phyloP scores from a whole-genome alignment of 495 filamentous ascomycete genomes.

The Cenococcum geophilum region DNA sequence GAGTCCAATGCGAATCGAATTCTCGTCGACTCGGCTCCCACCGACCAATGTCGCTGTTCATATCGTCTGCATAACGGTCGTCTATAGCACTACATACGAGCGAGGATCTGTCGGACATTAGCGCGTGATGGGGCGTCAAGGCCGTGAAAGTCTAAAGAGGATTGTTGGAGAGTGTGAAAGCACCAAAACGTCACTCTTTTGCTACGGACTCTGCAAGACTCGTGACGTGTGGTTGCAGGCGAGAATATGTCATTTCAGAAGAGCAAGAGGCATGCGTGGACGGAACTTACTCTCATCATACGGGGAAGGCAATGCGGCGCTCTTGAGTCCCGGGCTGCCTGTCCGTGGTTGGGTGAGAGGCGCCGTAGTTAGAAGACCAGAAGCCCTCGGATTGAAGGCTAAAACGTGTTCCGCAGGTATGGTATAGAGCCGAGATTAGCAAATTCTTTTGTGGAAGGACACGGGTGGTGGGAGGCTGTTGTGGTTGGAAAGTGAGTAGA shows the following conservation, averaged over 20 bases:
- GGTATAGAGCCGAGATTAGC: slow-evolving; percentile 3
- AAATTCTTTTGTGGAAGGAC: not conserved
- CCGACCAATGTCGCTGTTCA: slow-evolving; percentile 28
- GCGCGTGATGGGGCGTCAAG: not conserved
- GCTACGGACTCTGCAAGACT: not conserved
- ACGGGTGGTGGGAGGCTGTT: not conserved
- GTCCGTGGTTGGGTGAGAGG: not conserved
- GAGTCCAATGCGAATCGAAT: slow-evolving; percentile 17
- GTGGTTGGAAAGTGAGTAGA: too few relatives aligned
- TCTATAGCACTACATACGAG: slow-evolving; percentile 5
- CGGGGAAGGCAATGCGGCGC: slow-evolving; percentile 2
- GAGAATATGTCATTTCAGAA: not conserved
- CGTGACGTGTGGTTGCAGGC: not conserved
- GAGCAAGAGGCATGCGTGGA: not conserved
- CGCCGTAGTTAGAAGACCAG: not conserved
- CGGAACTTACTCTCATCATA: slow-evolving; percentile 29
- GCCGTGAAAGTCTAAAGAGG: slow-evolving; percentile 15
- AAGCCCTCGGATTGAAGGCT: slow-evolving; percentile 1
- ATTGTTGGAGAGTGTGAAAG: not conserved
- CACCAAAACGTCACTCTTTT: not conserved
- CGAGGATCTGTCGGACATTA: slow-evolving; percentile 24
- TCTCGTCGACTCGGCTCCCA: slow-evolving; percentile 26
- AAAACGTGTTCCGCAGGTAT: not conserved
- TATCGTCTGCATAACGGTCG: slow-evolving; percentile 30
- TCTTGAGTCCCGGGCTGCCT: not conserved